Conservation (phyloP, 2,329 filamentous ascomycete species). For the Dothidotthia symphoricarpi region DNA sequence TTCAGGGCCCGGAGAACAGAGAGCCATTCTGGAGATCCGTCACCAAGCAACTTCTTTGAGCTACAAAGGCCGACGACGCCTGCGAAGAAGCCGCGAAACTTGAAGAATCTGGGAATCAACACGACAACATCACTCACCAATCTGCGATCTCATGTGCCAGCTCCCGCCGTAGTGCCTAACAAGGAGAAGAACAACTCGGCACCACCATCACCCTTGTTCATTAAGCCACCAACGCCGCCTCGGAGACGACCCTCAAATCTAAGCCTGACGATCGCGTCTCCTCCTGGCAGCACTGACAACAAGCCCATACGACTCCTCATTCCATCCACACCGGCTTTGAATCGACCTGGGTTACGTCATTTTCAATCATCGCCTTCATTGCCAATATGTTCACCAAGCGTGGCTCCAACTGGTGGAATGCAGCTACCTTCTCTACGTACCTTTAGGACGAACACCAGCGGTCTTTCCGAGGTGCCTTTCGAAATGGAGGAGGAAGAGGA, state of each 20-base stretch:
- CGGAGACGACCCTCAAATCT: constrained; percentile 72
- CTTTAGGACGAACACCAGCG: constrained; percentile 34
- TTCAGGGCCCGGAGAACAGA: constrained; percentile 41
- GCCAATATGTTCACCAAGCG: constrained; percentile 54
- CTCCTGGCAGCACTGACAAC: constrained; percentile 54
- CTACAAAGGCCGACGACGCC: constrained; percentile 50
- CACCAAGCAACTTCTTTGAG: constrained; percentile 53
- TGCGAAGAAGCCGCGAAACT: constrained; percentile 72
- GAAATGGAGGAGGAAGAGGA: constrained; percentile 71
- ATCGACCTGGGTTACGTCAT: constrained; percentile 55
- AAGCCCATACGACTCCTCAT: constrained; percentile 57
- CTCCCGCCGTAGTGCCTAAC: constrained; percentile 54
- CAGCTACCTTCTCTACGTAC: constrained; percentile 46
- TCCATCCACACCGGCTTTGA: constrained; percentile 57
- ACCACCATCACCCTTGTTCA: constrained; percentile 72
- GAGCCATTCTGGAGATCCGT: constrained; percentile 45
- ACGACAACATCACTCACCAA: constrained; percentile 52
- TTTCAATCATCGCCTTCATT: constrained; percentile 63
- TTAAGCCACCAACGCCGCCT: constrained; percentile 71
- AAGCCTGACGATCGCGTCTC: constrained; percentile 69
- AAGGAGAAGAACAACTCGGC: constrained; percentile 54
- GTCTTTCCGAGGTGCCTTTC: constrained; percentile 59
- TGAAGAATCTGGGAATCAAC: constrained; percentile 81
- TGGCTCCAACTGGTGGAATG: constrained; percentile 52
- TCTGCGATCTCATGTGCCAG: constrained; percentile 49